Percentiles rank a stretch among this genome's conserved stretches.
Conservation (phyloP, 805 yeast species). For the Allodekkera sacchari region DNA sequence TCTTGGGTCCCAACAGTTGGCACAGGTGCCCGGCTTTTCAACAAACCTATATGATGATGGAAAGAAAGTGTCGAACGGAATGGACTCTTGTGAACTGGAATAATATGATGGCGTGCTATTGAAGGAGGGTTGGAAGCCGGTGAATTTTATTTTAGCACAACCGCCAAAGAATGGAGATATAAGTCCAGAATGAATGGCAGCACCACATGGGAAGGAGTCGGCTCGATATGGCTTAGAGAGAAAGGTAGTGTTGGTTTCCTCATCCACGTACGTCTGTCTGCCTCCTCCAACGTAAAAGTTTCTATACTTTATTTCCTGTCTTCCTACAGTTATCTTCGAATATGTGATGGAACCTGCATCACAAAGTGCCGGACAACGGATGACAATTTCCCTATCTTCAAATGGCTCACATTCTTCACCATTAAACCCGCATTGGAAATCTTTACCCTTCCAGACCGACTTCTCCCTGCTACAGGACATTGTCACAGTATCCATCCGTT, state of each 20-base stretch:
- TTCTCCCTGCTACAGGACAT: slow-evolving; percentile 40
- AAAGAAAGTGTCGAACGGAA: slow-evolving; percentile 62
- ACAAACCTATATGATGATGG: slow-evolving; percentile 65
- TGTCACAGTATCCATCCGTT: slow-evolving; percentile 26
- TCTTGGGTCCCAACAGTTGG: slow-evolving; percentile 67
- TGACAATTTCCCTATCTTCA: slow-evolving; percentile 35
- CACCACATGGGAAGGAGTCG: slow-evolving; percentile 84
- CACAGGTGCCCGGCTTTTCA: slow-evolving; percentile 40
- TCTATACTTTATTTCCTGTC: slow-evolving; percentile 54
- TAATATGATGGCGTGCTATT: slow-evolving; percentile 37
- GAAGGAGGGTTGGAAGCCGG: slow-evolving; percentile 45
- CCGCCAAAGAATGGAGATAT: slow-evolving; percentile 31
- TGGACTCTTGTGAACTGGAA: slow-evolving; percentile 40
- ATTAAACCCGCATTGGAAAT: slow-evolving; percentile 65
- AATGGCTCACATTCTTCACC: slow-evolving; percentile 51
- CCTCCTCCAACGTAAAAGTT: slow-evolving; percentile 81
- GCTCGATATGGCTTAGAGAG: slow-evolving; percentile 67
- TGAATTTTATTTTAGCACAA: slow-evolving; percentile 52
- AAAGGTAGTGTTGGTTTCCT: slow-evolving; percentile 10
- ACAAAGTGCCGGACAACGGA: slow-evolving; percentile 87
- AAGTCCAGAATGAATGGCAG: slow-evolving; percentile 82
- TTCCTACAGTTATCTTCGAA: slow-evolving; percentile 69
- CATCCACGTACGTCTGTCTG: slow-evolving; percentile 10
- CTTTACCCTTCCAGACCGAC: slow-evolving; percentile 67
- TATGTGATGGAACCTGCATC: slow-evolving; percentile 71